Percentiles rank a stretch among this genome's conserved stretches.
Conservation (phyloP, 73 alveolate genomes). For the Tetrahymena borealis region DNA sequence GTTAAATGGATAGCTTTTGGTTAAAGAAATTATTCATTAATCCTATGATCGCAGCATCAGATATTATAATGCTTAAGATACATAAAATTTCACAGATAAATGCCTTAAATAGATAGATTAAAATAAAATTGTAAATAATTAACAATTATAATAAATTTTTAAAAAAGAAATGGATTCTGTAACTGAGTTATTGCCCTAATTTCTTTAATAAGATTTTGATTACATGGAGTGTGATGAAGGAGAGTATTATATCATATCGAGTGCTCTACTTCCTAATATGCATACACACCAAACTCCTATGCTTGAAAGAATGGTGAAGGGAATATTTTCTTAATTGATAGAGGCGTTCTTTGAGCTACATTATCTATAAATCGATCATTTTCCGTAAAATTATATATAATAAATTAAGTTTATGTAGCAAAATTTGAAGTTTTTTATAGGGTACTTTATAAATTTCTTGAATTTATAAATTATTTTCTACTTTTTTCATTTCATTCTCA, state of each 20-base stretch:
- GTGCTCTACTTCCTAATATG: neutral
- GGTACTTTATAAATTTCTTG: neutral
- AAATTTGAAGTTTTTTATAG: neutral
- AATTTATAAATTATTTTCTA: too few relatives aligned
- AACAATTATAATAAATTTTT: neutral
- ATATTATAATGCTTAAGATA: neutral
- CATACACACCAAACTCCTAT: neutral
- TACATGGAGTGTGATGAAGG: neutral
- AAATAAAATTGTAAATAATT: neutral
- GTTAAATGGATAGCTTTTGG: neutral
- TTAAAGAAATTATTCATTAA: neutral
- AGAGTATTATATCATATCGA: neutral
- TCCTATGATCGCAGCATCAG: neutral
- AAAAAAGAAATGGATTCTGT: neutral
- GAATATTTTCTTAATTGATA: neutral
- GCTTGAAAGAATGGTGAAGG: neutral
- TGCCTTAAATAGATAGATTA: neutral
- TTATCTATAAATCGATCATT: neutral
- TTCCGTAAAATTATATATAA: neutral
- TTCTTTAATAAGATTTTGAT: neutral
- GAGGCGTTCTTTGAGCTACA: neutral
- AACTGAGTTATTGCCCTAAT: neutral
- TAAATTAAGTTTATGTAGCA: too few relatives aligned
- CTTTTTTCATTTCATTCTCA: too few relatives aligned
- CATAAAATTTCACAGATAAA: neutral